Evolutionary conservation across 768 basidiomycete genomes (phyloP).

Genomic region (Mycena olivaceomarginata): DNA sequence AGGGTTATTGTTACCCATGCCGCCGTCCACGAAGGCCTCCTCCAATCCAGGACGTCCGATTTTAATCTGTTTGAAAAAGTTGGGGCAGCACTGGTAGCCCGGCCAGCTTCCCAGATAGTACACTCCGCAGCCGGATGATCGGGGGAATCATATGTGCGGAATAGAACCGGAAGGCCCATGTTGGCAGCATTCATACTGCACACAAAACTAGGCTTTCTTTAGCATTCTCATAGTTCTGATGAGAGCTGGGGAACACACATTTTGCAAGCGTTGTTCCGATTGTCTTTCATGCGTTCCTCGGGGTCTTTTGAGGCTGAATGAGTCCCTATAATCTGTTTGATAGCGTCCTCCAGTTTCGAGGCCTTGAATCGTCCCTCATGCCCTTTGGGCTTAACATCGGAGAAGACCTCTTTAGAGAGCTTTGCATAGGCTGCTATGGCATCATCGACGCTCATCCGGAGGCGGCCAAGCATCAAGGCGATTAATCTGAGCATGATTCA

Average conservation of each 20-base stretch:
- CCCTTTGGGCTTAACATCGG: background rate
- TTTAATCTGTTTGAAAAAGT: background rate
- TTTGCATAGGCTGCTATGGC: background rate
- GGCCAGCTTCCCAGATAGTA: conserved; percentile 6
- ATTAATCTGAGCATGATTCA: background rate
- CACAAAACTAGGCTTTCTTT: conserved; percentile 2
- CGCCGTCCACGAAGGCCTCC: conserved; percentile 4
- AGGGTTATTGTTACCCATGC: conserved; percentile 11
- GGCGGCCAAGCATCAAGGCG: conserved; percentile 10
- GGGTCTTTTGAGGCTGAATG: too few relatives aligned
- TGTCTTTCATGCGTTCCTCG: background rate
- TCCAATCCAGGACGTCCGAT: background rate
- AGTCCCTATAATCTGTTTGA: too few relatives aligned
- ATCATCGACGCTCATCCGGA: background rate
- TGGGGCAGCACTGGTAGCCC: background rate
- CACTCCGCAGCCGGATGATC: background rate
- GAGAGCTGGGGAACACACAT: background rate
- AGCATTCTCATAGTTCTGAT: background rate
- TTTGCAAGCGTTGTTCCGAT: background rate
- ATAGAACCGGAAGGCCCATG: background rate
- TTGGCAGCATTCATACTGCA: conserved; percentile 5
- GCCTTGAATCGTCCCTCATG: too few relatives aligned
- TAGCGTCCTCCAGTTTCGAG: too few relatives aligned
- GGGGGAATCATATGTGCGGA: background rate
- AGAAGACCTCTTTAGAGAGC: background rate